These are phyloP conservation scores for Cucumis melo DNA, from an alignment of 306 rosid species.

Conservation along the genomic window DNA sequence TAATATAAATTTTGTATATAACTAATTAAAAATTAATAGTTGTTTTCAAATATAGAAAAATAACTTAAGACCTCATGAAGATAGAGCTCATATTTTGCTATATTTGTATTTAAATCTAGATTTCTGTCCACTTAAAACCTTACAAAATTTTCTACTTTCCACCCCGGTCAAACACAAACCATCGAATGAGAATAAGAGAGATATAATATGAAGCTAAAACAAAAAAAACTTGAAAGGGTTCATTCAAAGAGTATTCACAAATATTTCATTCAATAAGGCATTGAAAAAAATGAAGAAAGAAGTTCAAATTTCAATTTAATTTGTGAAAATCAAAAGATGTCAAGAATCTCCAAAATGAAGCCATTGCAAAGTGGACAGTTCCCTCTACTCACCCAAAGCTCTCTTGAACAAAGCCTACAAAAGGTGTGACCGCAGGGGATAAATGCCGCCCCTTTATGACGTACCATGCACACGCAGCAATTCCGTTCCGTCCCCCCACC, in stretches of 20 bases:
- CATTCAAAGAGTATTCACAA: background rate
- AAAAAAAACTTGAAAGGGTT: background rate
- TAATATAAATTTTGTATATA: too few relatives aligned
- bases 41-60: too few relatives aligned
- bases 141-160: background rate
- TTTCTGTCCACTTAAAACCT: background rate
- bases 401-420: slow-evolving; percentile 80
- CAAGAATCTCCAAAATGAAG: slow-evolving; percentile 68
- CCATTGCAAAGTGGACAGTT: slow-evolving; percentile 82
- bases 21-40: too few relatives aligned
- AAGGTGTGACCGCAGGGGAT: slow-evolving; percentile 72
- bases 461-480: slow-evolving; percentile 89
- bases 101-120: too few relatives aligned
- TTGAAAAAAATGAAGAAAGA: background rate
- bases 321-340: slow-evolving; percentile 41
- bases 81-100: too few relatives aligned
- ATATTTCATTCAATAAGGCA: background rate
- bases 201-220: background rate
- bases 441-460: slow-evolving; percentile 64
- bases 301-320: background rate
- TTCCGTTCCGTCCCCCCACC: slow-evolving; percentile 27
- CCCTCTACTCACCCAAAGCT: slow-evolving; percentile 57
- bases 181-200: background rate
- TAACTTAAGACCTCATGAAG: too few relatives aligned
- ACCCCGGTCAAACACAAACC: background rate